Percentiles rank a stretch among this genome's conserved stretches.
phyloP scores from a whole-genome alignment of 129 eudicot genomes.

The Sambucus nigra region DNA sequence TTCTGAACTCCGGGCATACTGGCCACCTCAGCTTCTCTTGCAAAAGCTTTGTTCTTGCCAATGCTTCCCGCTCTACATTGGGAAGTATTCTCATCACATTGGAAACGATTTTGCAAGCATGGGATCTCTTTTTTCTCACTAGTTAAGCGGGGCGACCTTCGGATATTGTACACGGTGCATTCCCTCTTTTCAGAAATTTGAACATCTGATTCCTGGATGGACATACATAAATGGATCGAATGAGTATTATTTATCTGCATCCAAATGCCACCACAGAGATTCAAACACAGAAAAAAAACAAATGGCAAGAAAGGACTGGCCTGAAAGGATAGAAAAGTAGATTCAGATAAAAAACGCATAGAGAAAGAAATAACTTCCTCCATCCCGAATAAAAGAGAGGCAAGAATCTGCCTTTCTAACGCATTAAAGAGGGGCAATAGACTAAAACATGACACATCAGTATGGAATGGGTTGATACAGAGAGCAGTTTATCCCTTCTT shows the following conservation, averaged over 20 bases:
- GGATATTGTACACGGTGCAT: slow-evolving; percentile 5
- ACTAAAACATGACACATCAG: too few relatives aligned
- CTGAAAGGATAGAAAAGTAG: too few relatives aligned
- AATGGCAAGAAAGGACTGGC: background rate
- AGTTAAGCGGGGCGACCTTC: slow-evolving; percentile 26
- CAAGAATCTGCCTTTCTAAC: too few relatives aligned
- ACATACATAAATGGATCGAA: background rate
- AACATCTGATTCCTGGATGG: background rate
- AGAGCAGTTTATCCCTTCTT: too few relatives aligned
- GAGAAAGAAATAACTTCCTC: too few relatives aligned
- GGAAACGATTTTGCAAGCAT: slow-evolving; percentile 12
- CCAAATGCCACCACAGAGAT: background rate
- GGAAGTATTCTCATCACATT: slow-evolving; percentile 7
- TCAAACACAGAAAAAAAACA: background rate
- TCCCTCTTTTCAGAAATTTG: background rate
- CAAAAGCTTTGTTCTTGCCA: slow-evolving; percentile 1
- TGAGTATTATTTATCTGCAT: background rate
- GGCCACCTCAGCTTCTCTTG: slow-evolving; percentile 13
- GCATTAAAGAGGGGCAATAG: too few relatives aligned
- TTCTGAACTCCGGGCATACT: slow-evolving; percentile 8
- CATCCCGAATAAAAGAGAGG: too few relatives aligned
- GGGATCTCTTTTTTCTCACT: slow-evolving; percentile 14
- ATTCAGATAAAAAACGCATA: too few relatives aligned
- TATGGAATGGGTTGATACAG: too few relatives aligned
- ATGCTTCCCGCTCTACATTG: background rate